phyloP scores from a whole-genome alignment of 306 rosid genomes.

The Biancaea sappan region DNA sequence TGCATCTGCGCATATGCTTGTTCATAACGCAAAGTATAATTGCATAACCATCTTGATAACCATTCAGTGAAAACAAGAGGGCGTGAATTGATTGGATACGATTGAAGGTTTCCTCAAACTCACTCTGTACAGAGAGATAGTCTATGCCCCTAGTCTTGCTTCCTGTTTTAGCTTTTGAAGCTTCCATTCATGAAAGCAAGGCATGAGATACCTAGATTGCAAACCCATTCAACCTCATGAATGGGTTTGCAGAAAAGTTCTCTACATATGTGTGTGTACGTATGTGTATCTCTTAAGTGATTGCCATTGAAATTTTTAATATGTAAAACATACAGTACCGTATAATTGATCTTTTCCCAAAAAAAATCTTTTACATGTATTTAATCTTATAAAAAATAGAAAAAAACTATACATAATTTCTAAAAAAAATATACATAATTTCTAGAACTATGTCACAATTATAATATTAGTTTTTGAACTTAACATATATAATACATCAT shows the following conservation, averaged over 20 bases:
- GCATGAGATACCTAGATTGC: conserved; percentile 39
- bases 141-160: conserved; percentile 12
- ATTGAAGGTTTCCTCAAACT: not conserved
- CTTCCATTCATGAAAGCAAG: not conserved
- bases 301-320: no score
- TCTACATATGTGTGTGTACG: no score
- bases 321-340: no score
- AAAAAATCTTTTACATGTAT: no score
- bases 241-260: not conserved
- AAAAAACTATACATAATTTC: no score
- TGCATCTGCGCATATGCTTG: not conserved
- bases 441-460: no score
- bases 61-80: not conserved
- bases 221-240: conserved; percentile 14
- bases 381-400: no score
- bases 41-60: not conserved
- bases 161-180: not conserved
- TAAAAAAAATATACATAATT: no score
- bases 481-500: no score
- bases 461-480: no score
- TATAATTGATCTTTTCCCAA: no score
- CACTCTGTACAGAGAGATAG: not conserved
- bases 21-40: conserved; percentile 18
- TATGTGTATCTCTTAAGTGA: no score
- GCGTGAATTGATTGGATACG: not conserved